Conservation (phyloP, 2,329 filamentous ascomycete genomes). For the Sphaerostilbella broomeana region DNA sequence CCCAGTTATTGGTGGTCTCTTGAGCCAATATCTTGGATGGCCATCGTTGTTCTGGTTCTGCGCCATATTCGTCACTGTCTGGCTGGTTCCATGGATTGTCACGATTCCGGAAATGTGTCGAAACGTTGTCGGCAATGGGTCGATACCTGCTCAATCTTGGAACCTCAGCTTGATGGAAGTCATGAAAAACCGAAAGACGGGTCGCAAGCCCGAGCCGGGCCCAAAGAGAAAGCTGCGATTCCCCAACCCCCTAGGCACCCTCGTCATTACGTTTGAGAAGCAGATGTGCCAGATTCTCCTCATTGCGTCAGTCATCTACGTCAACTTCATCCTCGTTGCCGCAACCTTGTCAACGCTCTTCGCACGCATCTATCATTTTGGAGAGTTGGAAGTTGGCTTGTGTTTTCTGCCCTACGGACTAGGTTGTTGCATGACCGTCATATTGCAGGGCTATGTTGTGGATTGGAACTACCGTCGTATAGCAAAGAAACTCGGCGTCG, state of each 20-base stretch:
- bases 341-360: conserved; percentile 48
- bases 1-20: conserved; percentile 57
- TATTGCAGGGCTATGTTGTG: conserved; percentile 50
- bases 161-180: conserved; percentile 52
- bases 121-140: conserved; percentile 57
- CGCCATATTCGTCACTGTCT: conserved; percentile 45
- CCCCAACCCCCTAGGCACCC: conserved; percentile 51
- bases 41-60: conserved; percentile 65
- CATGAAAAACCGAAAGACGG: conserved; percentile 29
- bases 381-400: conserved; percentile 45
- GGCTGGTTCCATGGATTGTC: conserved; percentile 48
- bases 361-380: conserved; percentile 43
- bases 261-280: conserved; percentile 49
- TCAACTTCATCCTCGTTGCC: conserved; percentile 49
- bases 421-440: conserved; percentile 41
- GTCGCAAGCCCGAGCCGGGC: conserved; percentile 28
- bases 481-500: conserved; percentile 54
- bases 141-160: conserved; percentile 49
- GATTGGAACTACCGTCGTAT: conserved; percentile 67
- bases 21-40: conserved; percentile 60
- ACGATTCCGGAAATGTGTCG: conserved; percentile 54
- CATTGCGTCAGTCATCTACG: conserved; percentile 48
- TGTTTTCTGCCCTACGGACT: conserved; percentile 50
- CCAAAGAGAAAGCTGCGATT: conserved; percentile 39
- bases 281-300: conserved; percentile 49